Percentiles rank a stretch among this genome's conserved stretches.
Evolutionary conservation across 495 filamentous ascomycete species (phyloP).

Genomic region (Hypoxylon perforatum): DNA sequence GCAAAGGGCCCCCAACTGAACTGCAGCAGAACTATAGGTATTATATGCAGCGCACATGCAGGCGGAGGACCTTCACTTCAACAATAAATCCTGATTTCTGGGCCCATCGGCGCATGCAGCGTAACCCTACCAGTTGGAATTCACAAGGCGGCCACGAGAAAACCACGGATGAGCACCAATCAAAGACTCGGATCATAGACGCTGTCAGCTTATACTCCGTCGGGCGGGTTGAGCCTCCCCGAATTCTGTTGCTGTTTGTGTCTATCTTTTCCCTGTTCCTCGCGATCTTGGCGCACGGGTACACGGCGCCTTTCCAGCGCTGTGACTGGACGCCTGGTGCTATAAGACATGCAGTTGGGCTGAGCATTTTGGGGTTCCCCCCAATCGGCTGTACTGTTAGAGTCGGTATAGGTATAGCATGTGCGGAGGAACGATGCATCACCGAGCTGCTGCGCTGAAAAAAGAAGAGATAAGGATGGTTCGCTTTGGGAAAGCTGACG

Average conservation of each 20-base stretch:
- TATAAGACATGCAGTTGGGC: not conserved
- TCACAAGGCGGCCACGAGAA: not conserved
- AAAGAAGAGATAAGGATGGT: too few relatives aligned
- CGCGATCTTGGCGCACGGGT: not conserved
- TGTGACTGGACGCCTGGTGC: not conserved
- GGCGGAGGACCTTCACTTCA: not conserved
- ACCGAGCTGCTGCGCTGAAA: too few relatives aligned
- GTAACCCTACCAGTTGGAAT: slow-evolving; percentile 1
- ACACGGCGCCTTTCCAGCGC: not conserved
- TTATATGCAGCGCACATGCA: too few relatives aligned
- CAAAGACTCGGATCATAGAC: not conserved
- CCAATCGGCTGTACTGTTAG: slow-evolving; percentile 1
- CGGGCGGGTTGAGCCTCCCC: not conserved
- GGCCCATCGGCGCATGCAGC: slow-evolving; percentile 6
- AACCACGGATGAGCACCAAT: not conserved
- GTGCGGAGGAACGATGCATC: not conserved
- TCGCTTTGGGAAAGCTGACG: too few relatives aligned
- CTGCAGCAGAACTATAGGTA: not conserved
- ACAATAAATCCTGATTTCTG: slow-evolving; percentile 6
- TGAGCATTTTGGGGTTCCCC: not conserved
- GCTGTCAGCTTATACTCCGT: slow-evolving; percentile 1
- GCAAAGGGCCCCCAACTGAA: not conserved
- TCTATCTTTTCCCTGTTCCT: not conserved
- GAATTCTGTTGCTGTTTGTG: not conserved
- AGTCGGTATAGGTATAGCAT: not conserved